Evolutionary conservation across 495 filamentous ascomycete genomes (phyloP).

Genomic region (Melanomma pulvis-pyrius): DNA sequence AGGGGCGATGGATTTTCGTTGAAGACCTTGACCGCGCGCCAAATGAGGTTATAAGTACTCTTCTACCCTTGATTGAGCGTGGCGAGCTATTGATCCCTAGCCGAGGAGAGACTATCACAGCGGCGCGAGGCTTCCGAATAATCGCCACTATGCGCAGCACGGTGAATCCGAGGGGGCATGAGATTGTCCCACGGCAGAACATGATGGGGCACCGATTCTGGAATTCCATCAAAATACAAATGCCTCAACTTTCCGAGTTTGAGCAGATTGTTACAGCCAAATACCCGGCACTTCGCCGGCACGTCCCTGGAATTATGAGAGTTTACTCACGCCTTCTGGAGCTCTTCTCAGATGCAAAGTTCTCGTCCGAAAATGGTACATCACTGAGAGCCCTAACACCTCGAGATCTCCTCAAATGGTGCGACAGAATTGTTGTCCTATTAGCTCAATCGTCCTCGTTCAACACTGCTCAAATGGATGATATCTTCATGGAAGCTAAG

Average conservation of each 20-base stretch:
- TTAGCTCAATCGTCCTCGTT: conserved; percentile 61
- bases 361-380: conserved; percentile 53
- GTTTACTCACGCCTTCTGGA: conserved; percentile 71
- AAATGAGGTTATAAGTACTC: conserved; percentile 88
- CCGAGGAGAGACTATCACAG: conserved; percentile 80
- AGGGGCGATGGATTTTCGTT: conserved; percentile 94
- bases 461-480: conserved; percentile 77
- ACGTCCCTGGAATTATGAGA: conserved; percentile 69
- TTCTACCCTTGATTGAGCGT: conserved; percentile 87
- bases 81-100: conserved; percentile 84
- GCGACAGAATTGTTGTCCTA: conserved; percentile 65
- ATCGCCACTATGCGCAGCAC: conserved; percentile 87
- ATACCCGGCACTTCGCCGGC: conserved; percentile 69
- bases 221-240: conserved; percentile 69
- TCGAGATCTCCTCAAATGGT: conserved; percentile 89
- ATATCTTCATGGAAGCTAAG: conserved; percentile 85
- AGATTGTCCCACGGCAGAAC: conserved; percentile 55
- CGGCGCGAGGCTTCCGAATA: conserved; percentile 80
- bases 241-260: conserved; percentile 71
- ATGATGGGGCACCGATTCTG: conserved; percentile 83
- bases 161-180: conserved; percentile 69
- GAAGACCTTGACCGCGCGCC: conserved; percentile 96
- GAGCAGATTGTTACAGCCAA: conserved; percentile 68
- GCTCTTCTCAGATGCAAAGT: conserved; percentile 54
- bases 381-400: conserved; percentile 65